Conservation (phyloP, 169 alveolate species). For the Plasmodium sp. region DNA sequence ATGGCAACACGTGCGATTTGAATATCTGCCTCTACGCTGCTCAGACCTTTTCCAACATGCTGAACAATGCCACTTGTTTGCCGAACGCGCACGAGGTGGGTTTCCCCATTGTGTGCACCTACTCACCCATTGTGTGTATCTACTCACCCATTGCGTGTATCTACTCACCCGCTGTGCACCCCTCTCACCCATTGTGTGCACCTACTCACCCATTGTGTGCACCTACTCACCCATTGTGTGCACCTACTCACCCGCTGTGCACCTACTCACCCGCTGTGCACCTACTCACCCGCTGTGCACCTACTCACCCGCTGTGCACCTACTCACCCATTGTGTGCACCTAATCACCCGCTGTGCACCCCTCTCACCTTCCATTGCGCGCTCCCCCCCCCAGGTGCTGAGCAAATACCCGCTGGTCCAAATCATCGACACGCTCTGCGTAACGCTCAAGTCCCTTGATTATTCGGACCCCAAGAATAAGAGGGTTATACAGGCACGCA, state of each 20-base stretch:
- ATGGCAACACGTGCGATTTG: conserved; percentile 42
- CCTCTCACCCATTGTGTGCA: no score
- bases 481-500: conserved; percentile 18
- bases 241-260: not conserved
- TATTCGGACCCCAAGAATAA: conserved; percentile 68
- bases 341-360: not conserved
- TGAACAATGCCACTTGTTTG: conserved; percentile 54
- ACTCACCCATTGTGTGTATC: not conserved
- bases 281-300: no score
- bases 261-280: no score
- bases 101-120: not conserved
- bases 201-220: no score
- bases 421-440: conserved; percentile 39
- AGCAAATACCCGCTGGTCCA: conserved; percentile 69
- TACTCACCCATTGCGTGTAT: not conserved
- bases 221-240: no score
- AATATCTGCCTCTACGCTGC: conserved; percentile 47
- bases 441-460: conserved; percentile 58
- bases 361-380: not conserved
- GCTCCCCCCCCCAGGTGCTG: conserved; percentile 3
- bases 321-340: not conserved
- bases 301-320: no score
- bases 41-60: conserved; percentile 46
- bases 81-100: conserved; percentile 35
- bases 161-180: no score